Conservation (phyloP, 331 rosid species). For the Quercus lobata region DNA sequence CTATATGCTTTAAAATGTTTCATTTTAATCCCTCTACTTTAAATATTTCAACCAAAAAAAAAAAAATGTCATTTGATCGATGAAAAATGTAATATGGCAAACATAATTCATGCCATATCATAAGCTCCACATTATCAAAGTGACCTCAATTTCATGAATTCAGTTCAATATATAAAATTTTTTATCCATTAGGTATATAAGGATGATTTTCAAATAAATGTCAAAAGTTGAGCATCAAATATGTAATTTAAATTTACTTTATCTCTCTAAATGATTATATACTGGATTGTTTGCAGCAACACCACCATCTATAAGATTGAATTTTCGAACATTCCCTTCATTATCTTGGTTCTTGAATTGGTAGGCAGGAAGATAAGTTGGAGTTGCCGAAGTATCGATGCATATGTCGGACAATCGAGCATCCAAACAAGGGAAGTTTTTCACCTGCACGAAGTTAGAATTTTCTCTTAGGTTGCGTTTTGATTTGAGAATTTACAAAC, state of each 20-base stretch:
- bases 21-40: too few relatives aligned
- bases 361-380: constrained; percentile 24
- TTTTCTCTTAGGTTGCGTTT: background rate
- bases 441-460: background rate
- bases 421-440: background rate
- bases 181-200: too few relatives aligned
- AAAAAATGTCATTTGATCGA: too few relatives aligned
- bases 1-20: too few relatives aligned
- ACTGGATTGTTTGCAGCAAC: constrained; percentile 33
- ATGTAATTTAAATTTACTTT: background rate
- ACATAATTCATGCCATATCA: too few relatives aligned
- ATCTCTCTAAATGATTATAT: background rate
- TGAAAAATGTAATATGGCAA: too few relatives aligned
- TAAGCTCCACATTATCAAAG: too few relatives aligned
- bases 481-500: too few relatives aligned
- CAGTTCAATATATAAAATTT: background rate
- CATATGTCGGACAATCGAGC: constrained; percentile 18
- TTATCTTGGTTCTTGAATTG: background rate
- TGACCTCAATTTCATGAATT: background rate
- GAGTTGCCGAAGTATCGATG: constrained; percentile 20
- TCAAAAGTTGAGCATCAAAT: too few relatives aligned
- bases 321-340: background rate
- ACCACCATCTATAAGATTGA: constrained; percentile 33
- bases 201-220: too few relatives aligned
- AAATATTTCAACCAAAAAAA: too few relatives aligned